These are phyloP conservation scores for Echinochloa phyllopogon DNA, from an alignment of 176 grass and related monocot genomes.

Conservation along the genomic window DNA sequence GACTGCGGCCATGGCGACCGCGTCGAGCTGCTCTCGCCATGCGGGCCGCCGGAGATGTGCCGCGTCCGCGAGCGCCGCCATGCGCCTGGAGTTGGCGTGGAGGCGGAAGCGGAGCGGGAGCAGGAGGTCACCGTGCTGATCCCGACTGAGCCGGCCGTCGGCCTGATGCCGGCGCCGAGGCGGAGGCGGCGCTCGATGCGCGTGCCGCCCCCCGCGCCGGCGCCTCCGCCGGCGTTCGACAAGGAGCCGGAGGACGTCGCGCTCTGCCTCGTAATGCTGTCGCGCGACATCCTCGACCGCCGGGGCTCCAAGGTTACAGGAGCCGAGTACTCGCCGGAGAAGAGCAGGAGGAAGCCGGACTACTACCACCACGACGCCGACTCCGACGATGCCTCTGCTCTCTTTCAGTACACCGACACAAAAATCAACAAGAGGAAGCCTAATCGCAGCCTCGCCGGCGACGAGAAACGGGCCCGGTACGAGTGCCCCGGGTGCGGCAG, in stretches of 20 bases:
- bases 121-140: neutral
- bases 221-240: slow-evolving; percentile 16
- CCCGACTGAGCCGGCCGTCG: neutral
- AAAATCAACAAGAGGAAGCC: slow-evolving; percentile 4
- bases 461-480: slow-evolving; percentile 46
- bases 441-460: neutral
- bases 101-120: neutral
- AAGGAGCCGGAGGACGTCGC: slow-evolving; percentile 61
- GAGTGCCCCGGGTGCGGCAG: slow-evolving; percentile 55
- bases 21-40: slow-evolving; percentile 36
- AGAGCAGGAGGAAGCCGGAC: neutral
- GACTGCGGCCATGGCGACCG: slow-evolving; percentile 28
- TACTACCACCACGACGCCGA: slow-evolving; percentile 25
- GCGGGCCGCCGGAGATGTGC: neutral
- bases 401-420: neutral
- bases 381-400: slow-evolving; percentile 26
- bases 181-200: slow-evolving; percentile 46
- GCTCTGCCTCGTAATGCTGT: slow-evolving; percentile 68
- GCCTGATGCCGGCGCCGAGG: slow-evolving; percentile 35
- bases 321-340: neutral
- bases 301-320: neutral
- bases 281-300: slow-evolving; percentile 24
- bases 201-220: slow-evolving; percentile 28
- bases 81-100: neutral
- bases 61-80: slow-evolving; percentile 37